phyloP scores from a whole-genome alignment of 306 rosid species.

The Ceratonia siliqua region DNA sequence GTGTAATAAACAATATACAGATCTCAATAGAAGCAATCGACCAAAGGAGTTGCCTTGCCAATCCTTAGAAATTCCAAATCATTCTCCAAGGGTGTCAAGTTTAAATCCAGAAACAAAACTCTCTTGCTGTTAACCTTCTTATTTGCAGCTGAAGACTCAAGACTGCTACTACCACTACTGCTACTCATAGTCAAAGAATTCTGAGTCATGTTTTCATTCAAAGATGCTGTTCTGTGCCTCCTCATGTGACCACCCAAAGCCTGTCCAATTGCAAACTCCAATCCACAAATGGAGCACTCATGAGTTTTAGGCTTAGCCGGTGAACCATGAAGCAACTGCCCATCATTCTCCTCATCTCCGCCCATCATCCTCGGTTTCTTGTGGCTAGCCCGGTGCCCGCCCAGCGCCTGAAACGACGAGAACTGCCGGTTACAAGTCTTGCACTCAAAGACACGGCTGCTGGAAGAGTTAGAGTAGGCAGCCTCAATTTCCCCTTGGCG shows the following conservation, averaged over 20 bases:
- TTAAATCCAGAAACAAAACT: constrained; percentile 73
- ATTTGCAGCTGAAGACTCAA: constrained; percentile 35
- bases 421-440: constrained; percentile 87
- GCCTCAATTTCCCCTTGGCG: constrained; percentile 43
- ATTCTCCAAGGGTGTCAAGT: constrained; percentile 91
- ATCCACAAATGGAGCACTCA: constrained; percentile 85
- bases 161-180: constrained; percentile 13
- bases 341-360: constrained; percentile 32
- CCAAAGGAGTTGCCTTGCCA: constrained; percentile 48
- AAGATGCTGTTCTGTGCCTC: constrained; percentile 65
- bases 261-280: constrained; percentile 90
- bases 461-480: constrained; percentile 9
- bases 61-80: constrained; percentile 69
- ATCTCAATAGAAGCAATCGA: constrained; percentile 52
- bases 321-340: constrained; percentile 39
- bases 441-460: constrained; percentile 80
- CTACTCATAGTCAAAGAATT: constrained; percentile 14
- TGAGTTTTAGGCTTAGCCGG: constrained; percentile 79
- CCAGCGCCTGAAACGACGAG: constrained; percentile 90
- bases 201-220: constrained; percentile 14
- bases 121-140: constrained; percentile 44
- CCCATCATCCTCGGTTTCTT: constrained; percentile 69
- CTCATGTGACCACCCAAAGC: constrained; percentile 99
- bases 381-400: constrained; percentile 98
- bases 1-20: neutral